These are phyloP conservation scores for Phytopythium vexans DNA, from an alignment of 352 stramenopile species.

Conservation along the genomic window DNA sequence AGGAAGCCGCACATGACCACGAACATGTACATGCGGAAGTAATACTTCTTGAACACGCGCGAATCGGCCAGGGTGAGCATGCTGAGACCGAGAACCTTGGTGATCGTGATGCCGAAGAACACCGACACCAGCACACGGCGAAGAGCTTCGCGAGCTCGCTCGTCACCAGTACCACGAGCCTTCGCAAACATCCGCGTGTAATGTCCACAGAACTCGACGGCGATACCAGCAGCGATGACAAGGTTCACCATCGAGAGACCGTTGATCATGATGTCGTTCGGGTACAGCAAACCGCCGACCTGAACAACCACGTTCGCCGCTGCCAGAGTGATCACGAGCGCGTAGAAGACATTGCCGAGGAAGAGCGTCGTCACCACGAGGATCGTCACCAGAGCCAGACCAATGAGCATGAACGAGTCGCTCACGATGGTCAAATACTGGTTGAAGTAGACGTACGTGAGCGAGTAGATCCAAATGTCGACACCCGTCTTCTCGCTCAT, in stretches of 20 bases:
- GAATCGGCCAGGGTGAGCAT: slow-evolving; percentile 78
- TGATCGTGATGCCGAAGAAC: slow-evolving; percentile 86
- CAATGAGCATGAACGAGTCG: slow-evolving; percentile 51
- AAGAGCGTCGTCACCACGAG: slow-evolving; percentile 55
- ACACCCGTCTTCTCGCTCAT: slow-evolving; percentile 60
- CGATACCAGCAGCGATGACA: slow-evolving; percentile 77
- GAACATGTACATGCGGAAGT: slow-evolving; percentile 88
- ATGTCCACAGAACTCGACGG: slow-evolving; percentile 83
- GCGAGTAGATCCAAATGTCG: slow-evolving; percentile 53
- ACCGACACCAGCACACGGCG: slow-evolving; percentile 63
- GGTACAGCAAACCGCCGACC: slow-evolving; percentile 54
- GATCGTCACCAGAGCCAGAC: slow-evolving; percentile 39
- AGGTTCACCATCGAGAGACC: slow-evolving; percentile 85
- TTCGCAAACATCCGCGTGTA: slow-evolving; percentile 71
- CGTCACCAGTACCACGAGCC: slow-evolving; percentile 25
- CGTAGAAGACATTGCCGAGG: slow-evolving; percentile 40
- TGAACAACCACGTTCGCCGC: slow-evolving; percentile 51
- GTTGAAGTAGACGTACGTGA: slow-evolving; percentile 65
- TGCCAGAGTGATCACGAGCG: slow-evolving; percentile 37
- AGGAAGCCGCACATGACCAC: slow-evolving; percentile 79
- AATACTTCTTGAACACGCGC: slow-evolving; percentile 88
- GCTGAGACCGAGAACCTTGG: slow-evolving; percentile 81
- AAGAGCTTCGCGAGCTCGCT: slow-evolving; percentile 47
- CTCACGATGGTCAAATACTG: slow-evolving; percentile 58
- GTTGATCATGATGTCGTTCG: slow-evolving; percentile 70